Evolutionary conservation across 2,329 filamentous ascomycete species (phyloP).

Genomic region (Pyrenochaeta sp.): DNA sequence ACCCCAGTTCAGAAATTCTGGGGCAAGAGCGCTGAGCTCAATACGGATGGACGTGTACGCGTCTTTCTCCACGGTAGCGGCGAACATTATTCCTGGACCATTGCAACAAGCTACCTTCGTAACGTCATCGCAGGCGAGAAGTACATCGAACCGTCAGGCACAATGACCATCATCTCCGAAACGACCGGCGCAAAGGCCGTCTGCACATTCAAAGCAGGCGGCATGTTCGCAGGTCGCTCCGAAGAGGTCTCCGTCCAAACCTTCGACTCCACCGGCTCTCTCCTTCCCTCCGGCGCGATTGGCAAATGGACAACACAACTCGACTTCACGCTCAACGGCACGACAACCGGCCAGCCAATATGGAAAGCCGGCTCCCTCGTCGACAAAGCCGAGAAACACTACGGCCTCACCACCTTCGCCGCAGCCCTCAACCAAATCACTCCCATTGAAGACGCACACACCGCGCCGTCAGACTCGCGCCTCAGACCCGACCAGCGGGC

Average conservation of each 20-base stretch:
- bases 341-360: slow-evolving; percentile 69
- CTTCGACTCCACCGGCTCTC: slow-evolving; percentile 70
- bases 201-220: slow-evolving; percentile 92
- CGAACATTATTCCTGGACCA: slow-evolving; percentile 87
- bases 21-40: slow-evolving; percentile 95
- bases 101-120: slow-evolving; percentile 87
- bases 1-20: slow-evolving; percentile 96
- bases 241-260: slow-evolving; percentile 86
- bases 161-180: slow-evolving; percentile 86
- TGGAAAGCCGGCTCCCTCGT: slow-evolving; percentile 84
- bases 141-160: slow-evolving; percentile 93
- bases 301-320: slow-evolving; percentile 88
- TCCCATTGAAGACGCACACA: slow-evolving; percentile 72
- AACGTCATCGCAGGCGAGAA: slow-evolving; percentile 99
- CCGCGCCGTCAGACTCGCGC: slow-evolving; percentile 83
- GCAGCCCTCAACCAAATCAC: slow-evolving; percentile 90
- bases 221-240: slow-evolving; percentile 94
- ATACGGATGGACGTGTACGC: slow-evolving; percentile 86
- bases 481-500: slow-evolving; percentile 87
- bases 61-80: slow-evolving; percentile 77
- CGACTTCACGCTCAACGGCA: slow-evolving; percentile 68
- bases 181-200: slow-evolving; percentile 81
- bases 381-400: slow-evolving; percentile 78
- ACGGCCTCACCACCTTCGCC: slow-evolving; percentile 88
- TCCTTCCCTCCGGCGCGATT: slow-evolving; percentile 70